These are phyloP conservation scores for Thyridium curvatum DNA, from an alignment of 2,329 filamentous ascomycete species.

Conservation along the genomic window DNA sequence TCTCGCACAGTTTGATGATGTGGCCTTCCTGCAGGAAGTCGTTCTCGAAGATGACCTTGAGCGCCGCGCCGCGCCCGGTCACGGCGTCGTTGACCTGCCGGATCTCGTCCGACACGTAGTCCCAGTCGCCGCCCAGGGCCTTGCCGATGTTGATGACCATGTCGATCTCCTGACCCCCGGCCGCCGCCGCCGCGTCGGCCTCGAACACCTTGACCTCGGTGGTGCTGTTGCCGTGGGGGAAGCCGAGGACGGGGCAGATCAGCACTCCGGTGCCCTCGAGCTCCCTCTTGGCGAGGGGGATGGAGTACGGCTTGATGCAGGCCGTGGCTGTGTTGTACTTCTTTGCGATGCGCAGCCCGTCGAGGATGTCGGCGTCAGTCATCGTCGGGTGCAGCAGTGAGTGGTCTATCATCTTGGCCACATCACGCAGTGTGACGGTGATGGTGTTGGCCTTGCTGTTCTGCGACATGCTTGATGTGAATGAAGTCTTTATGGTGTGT, in stretches of 20 bases:
- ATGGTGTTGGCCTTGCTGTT: constrained; percentile 15
- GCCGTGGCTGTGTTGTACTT: constrained; percentile 46
- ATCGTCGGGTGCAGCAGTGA: constrained; percentile 56
- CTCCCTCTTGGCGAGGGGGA: constrained; percentile 38
- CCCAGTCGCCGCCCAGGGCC: constrained; percentile 48
- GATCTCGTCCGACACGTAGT: constrained; percentile 48
- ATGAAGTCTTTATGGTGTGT: constrained; percentile 15
- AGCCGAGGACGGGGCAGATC: constrained; percentile 54
- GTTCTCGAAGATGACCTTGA: constrained; percentile 60
- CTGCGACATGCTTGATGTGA: too few relatives aligned
- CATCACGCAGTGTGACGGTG: constrained; percentile 33
- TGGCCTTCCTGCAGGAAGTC: constrained; percentile 45
- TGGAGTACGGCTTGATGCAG: constrained; percentile 51
- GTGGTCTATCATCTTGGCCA: constrained; percentile 54
- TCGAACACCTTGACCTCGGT: constrained; percentile 48
- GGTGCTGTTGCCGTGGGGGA: constrained; percentile 53
- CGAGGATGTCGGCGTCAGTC: constrained; percentile 46
- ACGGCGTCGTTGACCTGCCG: constrained; percentile 41
- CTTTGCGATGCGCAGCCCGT: constrained; percentile 40
- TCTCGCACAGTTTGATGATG: constrained; percentile 45
- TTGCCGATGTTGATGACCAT: constrained; percentile 58
- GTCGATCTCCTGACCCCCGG: constrained; percentile 49
- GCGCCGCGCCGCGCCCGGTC: constrained; percentile 27
- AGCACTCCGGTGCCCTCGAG: constrained; percentile 42
- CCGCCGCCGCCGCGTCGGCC: constrained; percentile 36